Evolutionary conservation across 176 grass and related monocot species (phyloP).

Genomic region (Secale cereale): DNA sequence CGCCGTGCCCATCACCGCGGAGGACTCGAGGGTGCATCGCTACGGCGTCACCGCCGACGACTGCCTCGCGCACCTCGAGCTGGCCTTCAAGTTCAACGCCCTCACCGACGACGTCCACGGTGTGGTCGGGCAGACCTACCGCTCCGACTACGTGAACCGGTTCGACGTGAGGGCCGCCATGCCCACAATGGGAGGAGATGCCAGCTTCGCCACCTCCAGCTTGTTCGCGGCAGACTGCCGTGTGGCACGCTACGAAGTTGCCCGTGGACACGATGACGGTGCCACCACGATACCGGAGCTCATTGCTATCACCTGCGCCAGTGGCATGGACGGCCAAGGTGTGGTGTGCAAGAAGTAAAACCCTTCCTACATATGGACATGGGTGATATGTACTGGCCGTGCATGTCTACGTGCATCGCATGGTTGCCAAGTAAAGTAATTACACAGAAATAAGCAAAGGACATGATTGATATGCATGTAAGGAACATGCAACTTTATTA

Average conservation of each 20-base stretch:
- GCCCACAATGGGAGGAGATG: not conserved
- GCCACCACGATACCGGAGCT: no score
- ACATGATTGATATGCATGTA: no score
- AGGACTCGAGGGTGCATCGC: conserved; percentile 48
- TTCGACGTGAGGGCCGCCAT: not conserved
- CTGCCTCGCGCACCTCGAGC: conserved; percentile 51
- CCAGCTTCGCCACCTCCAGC: not conserved
- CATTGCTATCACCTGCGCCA: no score
- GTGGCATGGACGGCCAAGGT: not conserved
- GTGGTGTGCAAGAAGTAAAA: not conserved
- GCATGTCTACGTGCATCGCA: no score
- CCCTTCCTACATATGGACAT: not conserved
- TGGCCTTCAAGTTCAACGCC: conserved; percentile 44
- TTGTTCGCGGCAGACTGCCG: not conserved
- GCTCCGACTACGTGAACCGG: not conserved
- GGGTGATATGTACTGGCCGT: not conserved
- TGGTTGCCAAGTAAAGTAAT: no score
- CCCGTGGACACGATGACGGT: not conserved
- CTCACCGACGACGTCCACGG: not conserved
- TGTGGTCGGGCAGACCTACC: not conserved
- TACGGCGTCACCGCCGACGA: conserved; percentile 40
- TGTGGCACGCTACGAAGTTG: not conserved
- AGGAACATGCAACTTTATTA: no score
- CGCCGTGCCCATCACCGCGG: conserved; percentile 45
- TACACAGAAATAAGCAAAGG: no score